phyloP scores from a whole-genome alignment of 192 early-diverging fungal species.

The Lobosporangium transversale region DNA sequence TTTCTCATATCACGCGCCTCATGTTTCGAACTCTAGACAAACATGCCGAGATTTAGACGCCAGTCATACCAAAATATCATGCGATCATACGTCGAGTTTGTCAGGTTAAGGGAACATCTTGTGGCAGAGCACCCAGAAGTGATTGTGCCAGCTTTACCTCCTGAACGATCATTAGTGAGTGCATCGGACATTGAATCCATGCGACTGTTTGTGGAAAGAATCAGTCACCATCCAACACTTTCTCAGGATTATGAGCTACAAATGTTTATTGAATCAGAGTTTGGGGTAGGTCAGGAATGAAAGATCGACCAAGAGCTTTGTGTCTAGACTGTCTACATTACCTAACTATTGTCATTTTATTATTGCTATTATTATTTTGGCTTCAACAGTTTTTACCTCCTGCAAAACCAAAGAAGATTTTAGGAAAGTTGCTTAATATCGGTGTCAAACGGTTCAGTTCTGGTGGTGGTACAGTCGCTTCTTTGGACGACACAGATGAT shows the following conservation, averaged over 20 bases:
- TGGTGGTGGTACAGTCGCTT: slow-evolving; percentile 1
- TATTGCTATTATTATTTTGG: no score
- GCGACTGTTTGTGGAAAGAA: slow-evolving; percentile 50
- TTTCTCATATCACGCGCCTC: not conserved
- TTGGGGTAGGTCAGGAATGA: slow-evolving; percentile 34
- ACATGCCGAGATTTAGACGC: slow-evolving; percentile 51
- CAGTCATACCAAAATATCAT: slow-evolving; percentile 51
- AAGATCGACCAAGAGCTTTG: no score
- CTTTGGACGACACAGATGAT: slow-evolving; percentile 44
- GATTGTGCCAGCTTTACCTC: slow-evolving; percentile 54
- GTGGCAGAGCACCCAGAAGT: slow-evolving; percentile 53
- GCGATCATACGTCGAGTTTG: slow-evolving; percentile 54
- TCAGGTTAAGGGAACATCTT: slow-evolving; percentile 48
- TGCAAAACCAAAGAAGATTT: slow-evolving; percentile 46
- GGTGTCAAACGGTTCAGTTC: slow-evolving; percentile 42
- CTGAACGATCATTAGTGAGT: slow-evolving; percentile 41
- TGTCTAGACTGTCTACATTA: no score
- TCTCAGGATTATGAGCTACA: slow-evolving; percentile 55
- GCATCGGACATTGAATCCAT: slow-evolving; percentile 48
- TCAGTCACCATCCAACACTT: slow-evolving; percentile 50
- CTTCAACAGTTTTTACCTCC: slow-evolving; percentile 54
- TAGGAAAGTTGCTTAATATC: slow-evolving; percentile 37
- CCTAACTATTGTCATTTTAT: no score
- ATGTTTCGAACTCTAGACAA: slow-evolving; percentile 30
- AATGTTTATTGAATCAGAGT: slow-evolving; percentile 58